Evolutionary conservation across 768 basidiomycete genomes (phyloP), one percentile per base, ranked within the genome.

Genomic region (Pulveroboletus sp.): DNA sequence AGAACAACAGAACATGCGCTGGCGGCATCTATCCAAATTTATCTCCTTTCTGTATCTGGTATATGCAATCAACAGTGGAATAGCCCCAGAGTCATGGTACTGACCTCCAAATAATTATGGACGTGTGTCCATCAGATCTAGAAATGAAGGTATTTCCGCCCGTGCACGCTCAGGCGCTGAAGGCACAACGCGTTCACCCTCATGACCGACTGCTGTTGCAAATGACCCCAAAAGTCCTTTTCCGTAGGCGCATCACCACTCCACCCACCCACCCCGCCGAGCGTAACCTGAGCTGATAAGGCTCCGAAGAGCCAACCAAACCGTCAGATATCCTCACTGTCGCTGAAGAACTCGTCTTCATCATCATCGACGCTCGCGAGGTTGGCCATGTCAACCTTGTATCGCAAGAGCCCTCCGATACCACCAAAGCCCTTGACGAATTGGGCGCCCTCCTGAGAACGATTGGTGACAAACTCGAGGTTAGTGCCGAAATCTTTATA

Each of bases 371-470:
- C 55, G 39, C 76, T 74, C 19, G 80, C 76, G 35, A 98, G 76
- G 66, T 86, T 89, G 58, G 79, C 78, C 72, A 98, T 90, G 73
- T 96, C 95, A 61, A 98, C 93, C 75, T 98, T 98, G 82, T 99
- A 99, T 42, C 95, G 81, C 50, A 96, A 73, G 52, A 97, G 76
- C 26, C 94, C 95, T 24, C 96, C 95, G 59, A 99, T 97, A 22
- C 96, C 95, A 69, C 95, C 95, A 61, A 99, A 98, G 35, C 95
- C 95, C 68, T 94, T 95, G 61, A 95, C 93, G 74, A 96, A 98
- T 67, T 97, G 94, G 29, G 91, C 89, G 27, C 95, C 95, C 68
- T 99, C 95, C 67, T 97, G 95, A 8, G 93, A 94, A 45, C 86
- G 83, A 73, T 97, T 93, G 55, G 94, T 95, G 37, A 98, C 85